Conservation (phyloP, 2,329 filamentous ascomycete species). For the Fusarium decemcellulare region DNA sequence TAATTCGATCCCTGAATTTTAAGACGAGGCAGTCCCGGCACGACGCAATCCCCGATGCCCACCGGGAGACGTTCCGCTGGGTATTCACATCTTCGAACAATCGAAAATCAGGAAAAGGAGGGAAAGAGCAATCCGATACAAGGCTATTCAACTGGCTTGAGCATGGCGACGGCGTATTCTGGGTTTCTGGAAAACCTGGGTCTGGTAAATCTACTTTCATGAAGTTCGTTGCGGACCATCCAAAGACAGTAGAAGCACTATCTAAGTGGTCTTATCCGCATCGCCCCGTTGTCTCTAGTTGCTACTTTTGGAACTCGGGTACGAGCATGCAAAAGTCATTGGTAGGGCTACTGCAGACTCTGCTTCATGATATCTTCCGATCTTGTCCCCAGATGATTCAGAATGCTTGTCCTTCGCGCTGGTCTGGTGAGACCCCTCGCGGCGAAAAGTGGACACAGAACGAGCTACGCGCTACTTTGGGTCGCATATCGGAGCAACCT, state of each 20-base stretch:
- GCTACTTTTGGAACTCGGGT: slow-evolving; percentile 31
- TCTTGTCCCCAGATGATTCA: slow-evolving; percentile 11
- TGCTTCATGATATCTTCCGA: slow-evolving; percentile 23
- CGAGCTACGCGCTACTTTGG: not conserved
- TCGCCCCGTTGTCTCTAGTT: slow-evolving; percentile 13
- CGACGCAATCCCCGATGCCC: slow-evolving; percentile 1
- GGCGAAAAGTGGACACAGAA: not conserved
- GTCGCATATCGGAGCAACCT: slow-evolving; percentile 1
- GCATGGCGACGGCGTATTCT: slow-evolving; percentile 36
- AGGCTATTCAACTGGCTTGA: slow-evolving; percentile 43
- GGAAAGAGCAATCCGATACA: not conserved
- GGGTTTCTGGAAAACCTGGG: slow-evolving; percentile 54
- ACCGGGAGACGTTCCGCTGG: slow-evolving; percentile 46
- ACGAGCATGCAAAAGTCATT: slow-evolving; percentile 29
- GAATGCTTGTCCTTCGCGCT: slow-evolving; percentile 5
- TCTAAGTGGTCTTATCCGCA: not conserved
- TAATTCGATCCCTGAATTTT: slow-evolving; percentile 3
- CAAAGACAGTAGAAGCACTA: not conserved
- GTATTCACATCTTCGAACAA: not conserved
- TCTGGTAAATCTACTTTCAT: slow-evolving; percentile 36
- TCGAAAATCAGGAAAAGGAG: slow-evolving; percentile 24
- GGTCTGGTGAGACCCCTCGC: not conserved
- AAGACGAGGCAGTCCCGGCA: slow-evolving; percentile 1
- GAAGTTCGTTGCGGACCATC: slow-evolving; percentile 18
- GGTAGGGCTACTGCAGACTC: slow-evolving; percentile 14